Percentiles rank a stretch among this genome's conserved stretches.
phyloP scores from a whole-genome alignment of 1,139 yeast genomes.

The Trichomonascaceae sp. region DNA sequence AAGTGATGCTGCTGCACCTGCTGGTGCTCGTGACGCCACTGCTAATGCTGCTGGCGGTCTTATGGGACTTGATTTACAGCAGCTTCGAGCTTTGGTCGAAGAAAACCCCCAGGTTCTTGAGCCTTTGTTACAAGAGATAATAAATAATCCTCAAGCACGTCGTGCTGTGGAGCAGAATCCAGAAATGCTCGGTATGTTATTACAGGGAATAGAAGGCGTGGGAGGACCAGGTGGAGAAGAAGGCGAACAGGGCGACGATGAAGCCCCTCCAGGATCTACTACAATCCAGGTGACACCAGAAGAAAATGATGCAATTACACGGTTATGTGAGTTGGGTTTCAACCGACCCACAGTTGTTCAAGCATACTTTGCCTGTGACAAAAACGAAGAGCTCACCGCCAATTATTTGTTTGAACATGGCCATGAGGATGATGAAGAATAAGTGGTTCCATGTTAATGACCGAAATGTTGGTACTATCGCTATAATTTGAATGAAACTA shows the following conservation, averaged over 20 bases:
- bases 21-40: conserved; percentile 19
- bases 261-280: conserved; percentile 35
- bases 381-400: conserved; percentile 95
- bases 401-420: conserved; percentile 64
- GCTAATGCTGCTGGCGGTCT: conserved; percentile 23
- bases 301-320: conserved; percentile 80
- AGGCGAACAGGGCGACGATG: conserved; percentile 35
- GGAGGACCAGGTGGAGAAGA: conserved; percentile 19
- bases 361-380: conserved; percentile 96
- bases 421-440: conserved; percentile 25
- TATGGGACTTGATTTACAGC: conserved; percentile 5
- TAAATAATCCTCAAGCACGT: conserved; percentile 8
- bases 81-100: conserved; percentile 5
- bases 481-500: not conserved
- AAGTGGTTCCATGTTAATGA: not conserved
- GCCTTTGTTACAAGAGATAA: conserved; percentile 5
- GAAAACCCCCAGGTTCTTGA: conserved; percentile 8
- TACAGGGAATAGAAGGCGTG: conserved; percentile 1
- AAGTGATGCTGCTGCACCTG: conserved; percentile 29
- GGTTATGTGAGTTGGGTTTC: conserved; percentile 89
- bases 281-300: conserved; percentile 66
- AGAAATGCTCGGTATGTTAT: conserved; percentile 8
- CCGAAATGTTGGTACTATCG: not conserved
- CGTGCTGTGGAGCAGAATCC: conserved; percentile 8
- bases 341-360: conserved; percentile 83